Percentiles rank a stretch among this genome's conserved stretches.
Conservation (phyloP, 2,329 filamentous ascomycete genomes). For the Xylaria sp. region DNA sequence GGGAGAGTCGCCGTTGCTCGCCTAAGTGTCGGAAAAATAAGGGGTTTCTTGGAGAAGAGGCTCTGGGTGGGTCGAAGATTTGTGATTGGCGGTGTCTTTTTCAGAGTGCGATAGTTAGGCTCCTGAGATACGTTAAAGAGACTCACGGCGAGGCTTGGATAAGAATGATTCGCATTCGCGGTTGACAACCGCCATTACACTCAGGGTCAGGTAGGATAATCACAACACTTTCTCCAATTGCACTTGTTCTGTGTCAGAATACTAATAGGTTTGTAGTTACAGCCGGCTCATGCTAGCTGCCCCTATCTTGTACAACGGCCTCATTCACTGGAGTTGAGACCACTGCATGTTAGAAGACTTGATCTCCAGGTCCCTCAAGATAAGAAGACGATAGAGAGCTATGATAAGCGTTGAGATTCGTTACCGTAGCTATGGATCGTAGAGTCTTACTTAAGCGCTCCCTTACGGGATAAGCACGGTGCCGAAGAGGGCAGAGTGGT, state of each 20-base stretch:
- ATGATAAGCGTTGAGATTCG: not conserved
- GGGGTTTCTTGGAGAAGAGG: constrained; percentile 13
- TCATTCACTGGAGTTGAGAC: not conserved
- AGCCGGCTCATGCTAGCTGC: not conserved
- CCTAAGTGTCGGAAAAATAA: constrained; percentile 14
- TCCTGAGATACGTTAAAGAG: not conserved
- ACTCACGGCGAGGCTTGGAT: not conserved
- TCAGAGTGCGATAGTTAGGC: not conserved
- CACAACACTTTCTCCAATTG: not conserved
- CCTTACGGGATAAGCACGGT: not conserved
- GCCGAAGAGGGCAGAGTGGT: not conserved
- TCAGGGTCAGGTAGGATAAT: constrained; percentile 1
- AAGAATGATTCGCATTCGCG: not conserved
- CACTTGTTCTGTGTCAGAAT: not conserved
- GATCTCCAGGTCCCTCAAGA: not conserved
- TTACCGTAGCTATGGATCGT: not conserved
- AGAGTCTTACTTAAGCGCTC: not conserved
- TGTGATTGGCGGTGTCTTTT: too few species aligned
- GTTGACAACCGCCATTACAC: not conserved
- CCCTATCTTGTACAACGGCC: not conserved
- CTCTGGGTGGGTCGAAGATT: constrained; percentile 12
- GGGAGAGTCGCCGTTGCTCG: constrained; percentile 28
- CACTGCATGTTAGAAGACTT: not conserved
- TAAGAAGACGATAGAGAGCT: not conserved
- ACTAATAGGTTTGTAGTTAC: not conserved